Base-by-base conservation (phyloP, 1,284 basidiomycete genomes). In the Inonotus obliquus region DNA sequence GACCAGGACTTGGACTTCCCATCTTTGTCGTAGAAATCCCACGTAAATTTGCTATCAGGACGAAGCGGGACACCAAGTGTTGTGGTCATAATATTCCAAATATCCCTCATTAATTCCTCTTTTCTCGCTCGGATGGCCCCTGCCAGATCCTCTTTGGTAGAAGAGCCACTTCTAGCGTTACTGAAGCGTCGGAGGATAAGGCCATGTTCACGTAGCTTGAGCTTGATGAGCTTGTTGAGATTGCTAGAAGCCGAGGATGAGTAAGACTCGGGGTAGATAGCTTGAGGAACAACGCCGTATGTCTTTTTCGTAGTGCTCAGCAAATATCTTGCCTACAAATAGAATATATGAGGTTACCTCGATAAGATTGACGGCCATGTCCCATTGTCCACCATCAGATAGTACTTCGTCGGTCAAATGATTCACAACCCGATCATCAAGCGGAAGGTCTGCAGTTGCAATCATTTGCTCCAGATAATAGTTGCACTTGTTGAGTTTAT, bases 401-500 rank as follows among this genome's bases (percentile, higher is more conserved):
- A 96, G 87, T 29, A 93, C 91, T 56, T 89, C 87, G 11, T 76
- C 72, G 27, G 90, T 84, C 56, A 98, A 82, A 76, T 89, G 89
- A 53, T 80, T 83, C 55, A 97, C 79, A 17, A 96, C 80, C 1
- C 96, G 85, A 69, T 92, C 86, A 61, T 97, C 92, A 52, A 96
- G 75, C 0, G 91, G 87, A 60, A 87, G 81, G 66, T 94, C 87
- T 0, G 86, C 86, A 51, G 92, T 82, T 74, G 96, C 81, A 67
- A 98, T 91, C 61, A 89, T 84, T 54, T 87, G 77, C 76, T 98
- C 96, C 23, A 98, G 85, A 74, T 91, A 97, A 77, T 92, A 96
- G 78, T 98, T 98, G 58, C 89, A 81, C 76, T 97, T 97, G 79
- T 97, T 95, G 56, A 97, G 82, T 76, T 96, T 95, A 76, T 96